Evolutionary conservation across 140 eudicot genomes (phyloP), one percentile per base, ranked within the genome.

Genomic region (Oenanthe javanica): DNA sequence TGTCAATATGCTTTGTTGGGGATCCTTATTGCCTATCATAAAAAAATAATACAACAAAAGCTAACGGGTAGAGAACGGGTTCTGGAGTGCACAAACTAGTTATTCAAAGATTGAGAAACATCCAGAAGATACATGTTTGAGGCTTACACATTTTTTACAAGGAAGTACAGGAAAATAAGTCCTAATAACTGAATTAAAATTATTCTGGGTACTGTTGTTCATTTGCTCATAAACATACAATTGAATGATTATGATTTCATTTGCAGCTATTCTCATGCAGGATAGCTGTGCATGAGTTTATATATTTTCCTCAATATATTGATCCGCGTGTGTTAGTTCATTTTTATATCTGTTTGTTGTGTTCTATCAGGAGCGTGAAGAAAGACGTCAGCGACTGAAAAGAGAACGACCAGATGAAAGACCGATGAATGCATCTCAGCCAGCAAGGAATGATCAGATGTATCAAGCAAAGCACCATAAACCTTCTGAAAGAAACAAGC

Each of bases 311-410:
- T 23, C 15, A 2, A 67, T 5, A 75, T 71, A 38, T 54, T n/a
- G 66, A 31, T 48, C 45, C 11, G 8, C 7, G 15, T 81, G 19
- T 36, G 45, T 9, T 72, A 73, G n/a, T 19, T 43, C 13, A 72
- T 72, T 72, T 46, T 23, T 72, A 21, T 80, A 10, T 75, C 50
- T 81, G 54, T 52, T 42, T 72, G 75, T 77, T 83, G 76, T 72
- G 75, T 77, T 83, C 79, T 51, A 76, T 86, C 87, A 95, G 99
- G 99, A 92, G 79, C 99, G 99, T 63, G 99, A 95, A 83, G 99
- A 95, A 87, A 90, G 99, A 83, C 88, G 85, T 43, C 95, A 81
- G 73, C 81, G 95, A 64, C 49, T 95, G 83, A 93, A 86, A 84
- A 84, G 96, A 87, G 98, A 92, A 79, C 97, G 89, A 15, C 88